These are phyloP conservation scores for Sutorius australiensis DNA, from an alignment of 768 basidiomycete species.

Conservation along the genomic window DNA sequence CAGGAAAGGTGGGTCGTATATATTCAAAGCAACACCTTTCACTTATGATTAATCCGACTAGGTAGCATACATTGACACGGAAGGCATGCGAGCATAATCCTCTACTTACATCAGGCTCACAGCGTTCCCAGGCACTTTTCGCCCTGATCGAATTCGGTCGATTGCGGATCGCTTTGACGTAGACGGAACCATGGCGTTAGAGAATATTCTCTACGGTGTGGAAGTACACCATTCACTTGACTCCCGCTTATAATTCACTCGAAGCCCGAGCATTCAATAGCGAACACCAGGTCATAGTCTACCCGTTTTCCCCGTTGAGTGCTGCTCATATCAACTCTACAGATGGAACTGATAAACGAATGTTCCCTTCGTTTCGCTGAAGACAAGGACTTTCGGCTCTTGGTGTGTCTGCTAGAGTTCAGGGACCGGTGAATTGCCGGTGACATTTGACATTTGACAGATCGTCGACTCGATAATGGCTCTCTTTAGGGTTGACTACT, in stretches of 20 bases:
- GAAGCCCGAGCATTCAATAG: slow-evolving; percentile 87
- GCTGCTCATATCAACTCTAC: slow-evolving; percentile 7
- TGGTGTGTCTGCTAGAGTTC: slow-evolving; percentile 39
- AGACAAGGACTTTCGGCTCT: slow-evolving; percentile 76
- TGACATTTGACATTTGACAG: slow-evolving; percentile 36
- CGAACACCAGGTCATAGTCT: slow-evolving; percentile 72
- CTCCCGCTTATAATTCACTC: slow-evolving; percentile 8
- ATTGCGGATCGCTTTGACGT: slow-evolving; percentile 94
- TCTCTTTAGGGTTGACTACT: slow-evolving; percentile 89
- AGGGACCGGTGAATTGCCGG: not conserved
- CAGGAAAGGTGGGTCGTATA: slow-evolving; percentile 62
- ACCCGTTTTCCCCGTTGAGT: not conserved
- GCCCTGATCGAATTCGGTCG: slow-evolving; percentile 86
- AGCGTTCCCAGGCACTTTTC: slow-evolving; percentile 71
- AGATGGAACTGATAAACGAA: slow-evolving; percentile 93
- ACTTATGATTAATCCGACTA: slow-evolving; percentile 22
- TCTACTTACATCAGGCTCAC: slow-evolving; percentile 20
- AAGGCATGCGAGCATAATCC: slow-evolving; percentile 42
- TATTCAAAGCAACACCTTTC: slow-evolving; percentile 2
- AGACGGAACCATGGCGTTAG: slow-evolving; percentile 80
- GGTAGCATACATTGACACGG: slow-evolving; percentile 93
- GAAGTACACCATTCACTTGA: not conserved
- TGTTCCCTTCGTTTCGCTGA: slow-evolving; percentile 86
- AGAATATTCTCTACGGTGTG: slow-evolving; percentile 87
- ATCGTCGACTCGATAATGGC: slow-evolving; percentile 98